A percentile compares a stretch with the other conserved stretches of the same genome.
Evolutionary conservation across 257 asterid genomes (phyloP).

Genomic region (Rubia yunnanensis): DNA sequence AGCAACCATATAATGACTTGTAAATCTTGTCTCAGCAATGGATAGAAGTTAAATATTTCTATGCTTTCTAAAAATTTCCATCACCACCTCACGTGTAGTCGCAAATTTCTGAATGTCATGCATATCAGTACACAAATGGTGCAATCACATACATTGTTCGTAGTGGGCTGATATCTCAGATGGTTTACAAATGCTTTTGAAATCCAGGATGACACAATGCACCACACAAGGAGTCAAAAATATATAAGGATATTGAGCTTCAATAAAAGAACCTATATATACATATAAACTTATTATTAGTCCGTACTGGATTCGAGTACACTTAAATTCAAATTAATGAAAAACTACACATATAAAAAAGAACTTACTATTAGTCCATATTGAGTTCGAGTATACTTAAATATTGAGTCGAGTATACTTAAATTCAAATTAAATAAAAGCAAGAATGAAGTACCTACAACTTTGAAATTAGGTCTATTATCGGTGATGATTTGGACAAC

Average conservation of each 20-base stretch:
- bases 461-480: background rate
- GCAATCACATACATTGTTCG: background rate
- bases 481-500: background rate
- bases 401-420: too few species aligned
- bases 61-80: background rate
- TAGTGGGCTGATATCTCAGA: background rate
- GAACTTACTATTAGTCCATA: too few species aligned
- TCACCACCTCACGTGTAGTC: background rate
- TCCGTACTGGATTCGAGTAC: too few species aligned
- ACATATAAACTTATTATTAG: too few species aligned
- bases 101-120: background rate
- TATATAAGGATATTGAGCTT: too few species aligned
- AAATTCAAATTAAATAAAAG: too few species aligned
- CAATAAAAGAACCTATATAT: background rate
- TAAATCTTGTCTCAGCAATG: background rate
- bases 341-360: too few species aligned
- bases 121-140: too few species aligned
- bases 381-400: too few species aligned
- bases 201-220: background rate
- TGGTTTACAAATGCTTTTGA: background rate
- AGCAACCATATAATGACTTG: background rate
- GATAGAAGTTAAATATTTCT: background rate
- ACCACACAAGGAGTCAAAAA: background rate
- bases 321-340: too few species aligned
- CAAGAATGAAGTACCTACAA: too few species aligned